These are phyloP conservation scores for Priceomyces fermenticarens DNA, from an alignment of 805 yeast species.

Conservation along the genomic window DNA sequence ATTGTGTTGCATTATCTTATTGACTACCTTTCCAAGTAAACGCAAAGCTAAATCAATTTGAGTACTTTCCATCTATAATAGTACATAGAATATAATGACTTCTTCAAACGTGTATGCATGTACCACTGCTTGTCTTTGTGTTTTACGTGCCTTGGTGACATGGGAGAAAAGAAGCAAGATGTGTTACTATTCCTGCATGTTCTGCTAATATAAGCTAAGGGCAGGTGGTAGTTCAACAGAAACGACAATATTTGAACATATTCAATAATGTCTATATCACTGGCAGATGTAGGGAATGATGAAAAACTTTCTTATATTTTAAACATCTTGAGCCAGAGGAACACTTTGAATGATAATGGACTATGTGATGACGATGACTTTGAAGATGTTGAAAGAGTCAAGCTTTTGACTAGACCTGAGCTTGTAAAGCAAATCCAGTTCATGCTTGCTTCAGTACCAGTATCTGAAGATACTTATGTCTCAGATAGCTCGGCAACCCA, in stretches of 20 bases:
- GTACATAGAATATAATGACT: too few relatives aligned
- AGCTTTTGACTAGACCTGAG: neutral
- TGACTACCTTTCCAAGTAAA: slow-evolving; percentile 4
- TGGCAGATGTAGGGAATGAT: neutral
- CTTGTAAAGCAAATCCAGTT: slow-evolving; percentile 1
- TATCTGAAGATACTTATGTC: slow-evolving; percentile 21
- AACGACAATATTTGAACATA: too few relatives aligned
- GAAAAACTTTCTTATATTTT: slow-evolving; percentile 15
- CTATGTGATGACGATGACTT: slow-evolving; percentile 14
- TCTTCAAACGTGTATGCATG: too few relatives aligned
- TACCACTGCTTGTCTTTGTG: too few relatives aligned
- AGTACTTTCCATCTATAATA: too few relatives aligned
- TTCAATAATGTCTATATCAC: too few relatives aligned
- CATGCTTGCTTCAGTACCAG: slow-evolving; percentile 12
- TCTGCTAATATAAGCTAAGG: too few relatives aligned
- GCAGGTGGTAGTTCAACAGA: too few relatives aligned
- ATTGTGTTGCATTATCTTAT: slow-evolving; percentile 32
- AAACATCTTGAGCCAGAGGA: slow-evolving; percentile 15
- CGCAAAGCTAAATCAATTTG: too few relatives aligned
- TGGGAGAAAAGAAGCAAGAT: too few relatives aligned
- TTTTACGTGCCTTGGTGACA: too few relatives aligned
- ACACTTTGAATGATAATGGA: neutral
- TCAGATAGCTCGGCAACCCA: slow-evolving; percentile 40
- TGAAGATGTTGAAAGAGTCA: slow-evolving; percentile 16
- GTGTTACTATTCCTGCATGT: too few relatives aligned